Conservation (phyloP, 495 filamentous ascomycete species). For the Choiromyces venosus region DNA sequence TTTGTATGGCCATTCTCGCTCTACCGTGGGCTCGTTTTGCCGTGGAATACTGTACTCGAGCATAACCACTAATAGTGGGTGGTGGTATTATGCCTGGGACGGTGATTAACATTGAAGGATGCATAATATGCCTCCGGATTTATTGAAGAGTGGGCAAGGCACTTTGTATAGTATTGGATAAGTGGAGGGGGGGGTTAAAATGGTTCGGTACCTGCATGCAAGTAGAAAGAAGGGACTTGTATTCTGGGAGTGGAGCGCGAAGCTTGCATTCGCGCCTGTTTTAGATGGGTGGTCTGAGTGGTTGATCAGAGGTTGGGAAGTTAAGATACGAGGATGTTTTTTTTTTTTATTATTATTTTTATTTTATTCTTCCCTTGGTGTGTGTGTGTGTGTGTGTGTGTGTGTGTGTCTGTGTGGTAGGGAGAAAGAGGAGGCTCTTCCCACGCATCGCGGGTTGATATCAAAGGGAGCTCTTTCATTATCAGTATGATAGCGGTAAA, state of each 20-base stretch:
- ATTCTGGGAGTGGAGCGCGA: not conserved
- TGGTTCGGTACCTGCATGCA: not conserved
- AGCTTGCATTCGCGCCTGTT: constrained; percentile 2
- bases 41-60: too few species aligned
- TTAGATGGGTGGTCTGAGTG: not conserved
- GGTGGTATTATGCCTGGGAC: not conserved
- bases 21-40: too few species aligned
- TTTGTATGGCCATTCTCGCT: too few species aligned
- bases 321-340: not conserved
- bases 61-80: not conserved
- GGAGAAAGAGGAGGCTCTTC: not conserved
- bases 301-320: not conserved
- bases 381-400: not conserved
- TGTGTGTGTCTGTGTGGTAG: not conserved
- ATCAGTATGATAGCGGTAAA: not conserved
- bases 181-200: not conserved
- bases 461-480: not conserved
- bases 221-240: not conserved
- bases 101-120: not conserved
- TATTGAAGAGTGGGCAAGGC: not conserved
- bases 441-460: not conserved
- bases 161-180: too few species aligned
- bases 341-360: not conserved
- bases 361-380: not conserved
- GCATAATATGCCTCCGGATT: not conserved